Conservation (phyloP, 1,284 basidiomycete genomes). For the Ustilago sp. region DNA sequence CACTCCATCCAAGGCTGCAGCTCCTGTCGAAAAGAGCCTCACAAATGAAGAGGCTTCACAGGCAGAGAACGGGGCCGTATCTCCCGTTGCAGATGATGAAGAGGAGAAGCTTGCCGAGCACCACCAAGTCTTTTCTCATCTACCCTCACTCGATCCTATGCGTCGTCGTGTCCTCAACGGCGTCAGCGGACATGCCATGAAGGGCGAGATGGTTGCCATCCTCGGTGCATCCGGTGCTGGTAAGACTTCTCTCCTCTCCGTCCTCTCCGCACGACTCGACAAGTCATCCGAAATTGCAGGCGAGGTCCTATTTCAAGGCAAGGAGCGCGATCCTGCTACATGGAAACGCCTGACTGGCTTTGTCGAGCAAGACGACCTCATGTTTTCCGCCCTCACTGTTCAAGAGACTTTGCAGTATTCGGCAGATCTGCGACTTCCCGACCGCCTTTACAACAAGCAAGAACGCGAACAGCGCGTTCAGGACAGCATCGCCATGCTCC, state of each 20-base stretch:
- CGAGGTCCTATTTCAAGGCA: conserved; percentile 41
- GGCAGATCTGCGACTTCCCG: conserved; percentile 50
- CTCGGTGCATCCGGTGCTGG: conserved; percentile 60
- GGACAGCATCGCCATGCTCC: conserved; percentile 53
- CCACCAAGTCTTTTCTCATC: conserved; percentile 36
- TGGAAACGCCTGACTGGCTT: conserved; percentile 59
- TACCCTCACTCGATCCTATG: conserved; percentile 41
- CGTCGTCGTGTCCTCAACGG: conserved; percentile 45
- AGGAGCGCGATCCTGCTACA: conserved; percentile 48
- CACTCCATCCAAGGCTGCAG: not conserved
- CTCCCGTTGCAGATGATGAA: conserved; percentile 6
- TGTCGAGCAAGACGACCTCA: conserved; percentile 61
- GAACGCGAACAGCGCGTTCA: conserved; percentile 51
- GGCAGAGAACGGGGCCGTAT: conserved; percentile 24
- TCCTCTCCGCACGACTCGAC: conserved; percentile 53
- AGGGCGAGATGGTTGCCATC: conserved; percentile 54
- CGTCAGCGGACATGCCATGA: conserved; percentile 47
- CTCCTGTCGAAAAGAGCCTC: conserved; percentile 4
- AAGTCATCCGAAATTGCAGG: conserved; percentile 50
- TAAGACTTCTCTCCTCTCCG: conserved; percentile 58
- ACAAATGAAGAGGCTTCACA: conserved; percentile 9
- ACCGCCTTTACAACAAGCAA: conserved; percentile 36
- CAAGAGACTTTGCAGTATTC: conserved; percentile 57
- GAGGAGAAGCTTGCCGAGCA: conserved; percentile 25
- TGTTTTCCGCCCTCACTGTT: conserved; percentile 54